Evolutionary conservation across 495 filamentous ascomycete species (phyloP).

Genomic region (Lasiosphaeris hirsuta): DNA sequence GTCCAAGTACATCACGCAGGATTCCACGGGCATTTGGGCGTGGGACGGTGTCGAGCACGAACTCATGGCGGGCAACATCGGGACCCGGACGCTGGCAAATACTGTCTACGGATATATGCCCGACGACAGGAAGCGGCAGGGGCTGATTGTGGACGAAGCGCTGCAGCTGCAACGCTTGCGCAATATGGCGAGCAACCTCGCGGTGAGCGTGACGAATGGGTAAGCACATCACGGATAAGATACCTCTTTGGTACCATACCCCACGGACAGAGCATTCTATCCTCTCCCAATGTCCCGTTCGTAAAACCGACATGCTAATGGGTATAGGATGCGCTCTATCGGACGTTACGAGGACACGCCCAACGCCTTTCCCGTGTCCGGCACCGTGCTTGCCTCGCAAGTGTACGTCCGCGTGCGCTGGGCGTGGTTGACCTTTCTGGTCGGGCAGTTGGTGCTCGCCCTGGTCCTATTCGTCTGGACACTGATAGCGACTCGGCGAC

Average conservation of each 20-base stretch:
- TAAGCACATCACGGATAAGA: too few relatives aligned
- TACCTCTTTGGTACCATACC: too few relatives aligned
- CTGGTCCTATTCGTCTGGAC: slow-evolving; percentile 8
- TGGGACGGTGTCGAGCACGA: slow-evolving; percentile 4
- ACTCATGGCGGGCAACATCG: slow-evolving; percentile 7
- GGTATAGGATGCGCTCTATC: neutral
- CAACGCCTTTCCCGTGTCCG: neutral
- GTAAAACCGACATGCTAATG: too few relatives aligned
- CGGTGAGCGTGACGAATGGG: slow-evolving; percentile 17
- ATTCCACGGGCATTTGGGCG: slow-evolving; percentile 13
- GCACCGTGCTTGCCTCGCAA: slow-evolving; percentile 7
- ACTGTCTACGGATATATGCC: slow-evolving; percentile 7
- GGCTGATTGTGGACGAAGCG: neutral
- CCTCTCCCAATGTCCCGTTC: neutral
- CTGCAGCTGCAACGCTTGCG: slow-evolving; percentile 3
- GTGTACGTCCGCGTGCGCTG: slow-evolving; percentile 10
- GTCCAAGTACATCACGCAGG: slow-evolving; percentile 5
- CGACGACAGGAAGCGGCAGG: neutral
- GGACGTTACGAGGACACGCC: neutral
- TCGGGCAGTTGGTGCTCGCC: neutral
- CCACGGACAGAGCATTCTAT: neutral
- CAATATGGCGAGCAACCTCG: slow-evolving; percentile 9
- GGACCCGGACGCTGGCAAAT: slow-evolving; percentile 5
- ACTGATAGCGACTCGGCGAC: slow-evolving; percentile 4
- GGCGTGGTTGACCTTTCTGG: slow-evolving; percentile 9